Conservation (phyloP, 176 grass and related monocot genomes). For the Elaeis guineensis region DNA sequence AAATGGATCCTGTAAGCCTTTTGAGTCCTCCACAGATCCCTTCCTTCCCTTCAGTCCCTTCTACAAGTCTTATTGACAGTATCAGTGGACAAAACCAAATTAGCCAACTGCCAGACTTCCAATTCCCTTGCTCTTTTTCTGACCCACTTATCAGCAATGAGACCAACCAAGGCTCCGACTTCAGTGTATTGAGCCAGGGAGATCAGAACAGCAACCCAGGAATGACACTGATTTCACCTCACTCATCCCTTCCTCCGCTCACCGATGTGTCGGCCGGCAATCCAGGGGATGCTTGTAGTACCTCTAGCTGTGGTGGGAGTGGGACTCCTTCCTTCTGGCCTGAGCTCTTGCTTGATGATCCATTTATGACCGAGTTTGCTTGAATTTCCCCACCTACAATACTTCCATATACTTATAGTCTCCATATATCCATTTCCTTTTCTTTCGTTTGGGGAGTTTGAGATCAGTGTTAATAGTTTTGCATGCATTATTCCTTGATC, state of each 20-base stretch:
- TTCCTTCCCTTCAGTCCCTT: conserved; percentile 45
- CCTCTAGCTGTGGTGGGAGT: conserved; percentile 57
- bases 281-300: conserved; percentile 52
- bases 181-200: conserved; percentile 18
- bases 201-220: conserved; percentile 32
- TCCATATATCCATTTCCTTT: conserved; percentile 23
- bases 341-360: conserved; percentile 57
- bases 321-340: conserved; percentile 41
- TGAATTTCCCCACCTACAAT: conserved; percentile 17
- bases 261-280: conserved; percentile 59
- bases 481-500: conserved; percentile 24
- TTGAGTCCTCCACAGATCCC: conserved; percentile 45
- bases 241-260: conserved; percentile 63
- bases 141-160: conserved; percentile 34
- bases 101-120: conserved; percentile 38
- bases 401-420: conserved; percentile 20
- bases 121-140: conserved; percentile 47
- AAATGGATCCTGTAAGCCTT: conserved; percentile 55
- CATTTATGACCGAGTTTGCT: conserved; percentile 52
- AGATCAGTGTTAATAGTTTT: conserved; percentile 31
- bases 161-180: conserved; percentile 22
- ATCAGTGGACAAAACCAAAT: conserved; percentile 20
- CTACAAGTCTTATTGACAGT: conserved; percentile 23
- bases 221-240: conserved; percentile 24
- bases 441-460: conserved; percentile 26